Evolutionary conservation across 2,329 filamentous ascomycete species (phyloP).

Genomic region (Talaromyces funiculosus): DNA sequence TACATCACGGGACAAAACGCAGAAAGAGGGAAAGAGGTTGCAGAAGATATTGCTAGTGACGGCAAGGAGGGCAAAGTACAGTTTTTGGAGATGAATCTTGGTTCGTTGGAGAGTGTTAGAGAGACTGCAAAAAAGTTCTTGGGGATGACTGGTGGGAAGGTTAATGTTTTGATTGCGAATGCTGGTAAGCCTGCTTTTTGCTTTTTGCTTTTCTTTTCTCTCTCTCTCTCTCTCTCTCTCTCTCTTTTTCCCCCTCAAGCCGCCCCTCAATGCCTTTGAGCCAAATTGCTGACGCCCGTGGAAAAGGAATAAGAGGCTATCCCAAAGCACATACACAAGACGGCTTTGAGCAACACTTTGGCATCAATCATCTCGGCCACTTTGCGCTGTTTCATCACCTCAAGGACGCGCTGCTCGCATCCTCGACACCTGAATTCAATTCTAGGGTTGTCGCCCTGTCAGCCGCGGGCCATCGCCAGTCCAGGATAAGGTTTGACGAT

Average conservation of each 20-base stretch:
- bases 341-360: conserved; percentile 14
- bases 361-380: conserved; percentile 13
- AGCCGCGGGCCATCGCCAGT: conserved; percentile 9
- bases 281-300: not conserved
- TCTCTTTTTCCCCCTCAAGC: too few relatives aligned
- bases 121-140: conserved; percentile 3
- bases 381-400: conserved; percentile 11
- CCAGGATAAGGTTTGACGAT: conserved; percentile 9
- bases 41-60: conserved; percentile 1
- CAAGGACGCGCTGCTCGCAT: conserved; percentile 11
- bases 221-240: too few relatives aligned
- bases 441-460: conserved; percentile 7
- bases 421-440: conserved; percentile 2
- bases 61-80: conserved; percentile 9
- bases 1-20: conserved; percentile 11
- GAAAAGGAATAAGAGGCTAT: conserved; percentile 10
- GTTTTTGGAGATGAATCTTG: conserved; percentile 10
- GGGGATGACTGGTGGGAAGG: conserved; percentile 1
- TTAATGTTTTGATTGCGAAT: conserved; percentile 13
- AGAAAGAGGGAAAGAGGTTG: not conserved
- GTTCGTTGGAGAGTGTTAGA: conserved; percentile 5
- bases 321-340: conserved; percentile 10
- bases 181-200: too few relatives aligned
- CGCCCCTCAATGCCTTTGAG: too few relatives aligned
- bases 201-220: too few relatives aligned